Conservation (phyloP, 2,329 filamentous ascomycete species). For the Colletotrichum endophyticum region DNA sequence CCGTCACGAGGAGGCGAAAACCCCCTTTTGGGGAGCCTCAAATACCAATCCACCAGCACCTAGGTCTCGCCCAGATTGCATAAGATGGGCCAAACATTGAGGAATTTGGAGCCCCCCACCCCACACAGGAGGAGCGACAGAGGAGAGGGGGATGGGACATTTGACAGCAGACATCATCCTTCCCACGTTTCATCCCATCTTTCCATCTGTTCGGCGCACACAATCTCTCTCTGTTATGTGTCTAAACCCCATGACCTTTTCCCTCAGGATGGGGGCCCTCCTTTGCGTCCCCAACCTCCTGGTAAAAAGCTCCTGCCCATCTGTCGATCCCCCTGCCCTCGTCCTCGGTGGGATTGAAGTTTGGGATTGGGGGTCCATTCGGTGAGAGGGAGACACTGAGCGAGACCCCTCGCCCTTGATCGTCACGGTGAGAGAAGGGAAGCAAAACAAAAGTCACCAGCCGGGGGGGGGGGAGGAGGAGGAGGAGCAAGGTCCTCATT, state of each 20-base stretch:
- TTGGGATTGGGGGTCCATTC: not conserved
- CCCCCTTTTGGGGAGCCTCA: not conserved
- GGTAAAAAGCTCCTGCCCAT: not conserved
- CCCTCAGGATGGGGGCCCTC: not conserved
- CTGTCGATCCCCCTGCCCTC: not conserved
- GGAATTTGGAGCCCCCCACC: not conserved
- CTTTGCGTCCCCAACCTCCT: conserved; percentile 1
- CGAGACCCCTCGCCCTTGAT: not conserved
- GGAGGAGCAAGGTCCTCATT: not conserved
- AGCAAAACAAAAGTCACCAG: not conserved
- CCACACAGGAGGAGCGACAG: not conserved
- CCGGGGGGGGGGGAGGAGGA: not conserved
- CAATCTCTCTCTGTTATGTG: not conserved
- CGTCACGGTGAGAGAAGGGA: not conserved
- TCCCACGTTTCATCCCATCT: conserved; percentile 13
- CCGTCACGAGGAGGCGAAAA: not conserved
- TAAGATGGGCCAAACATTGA: not conserved
- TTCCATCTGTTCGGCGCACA: not conserved
- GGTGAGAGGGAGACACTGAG: not conserved
- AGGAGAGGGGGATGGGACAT: not conserved
- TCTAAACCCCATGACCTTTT: not conserved
- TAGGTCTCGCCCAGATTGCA: not conserved
- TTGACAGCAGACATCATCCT: conserved; percentile 8
- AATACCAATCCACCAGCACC: not conserved
- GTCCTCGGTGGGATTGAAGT: not conserved